Base-by-base conservation (phyloP, 192 early-diverging fungal species). In the Gonapodya sp. region DNA sequence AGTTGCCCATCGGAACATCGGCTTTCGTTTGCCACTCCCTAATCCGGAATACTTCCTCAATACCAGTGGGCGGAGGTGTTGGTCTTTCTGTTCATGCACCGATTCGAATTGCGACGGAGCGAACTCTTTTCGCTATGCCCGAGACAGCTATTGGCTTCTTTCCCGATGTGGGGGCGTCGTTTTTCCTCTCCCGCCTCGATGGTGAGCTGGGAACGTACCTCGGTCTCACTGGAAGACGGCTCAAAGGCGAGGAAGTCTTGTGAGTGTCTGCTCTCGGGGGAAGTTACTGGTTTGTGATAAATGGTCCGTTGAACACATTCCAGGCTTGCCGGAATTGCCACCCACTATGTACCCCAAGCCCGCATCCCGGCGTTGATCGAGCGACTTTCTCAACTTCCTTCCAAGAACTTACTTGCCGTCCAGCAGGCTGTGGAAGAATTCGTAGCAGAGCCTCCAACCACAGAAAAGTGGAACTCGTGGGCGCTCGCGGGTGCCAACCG, bases 131-230 rank as follows among this genome's bases (percentile, higher is more conserved):
- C 85, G 93, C 97, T 36, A 99, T 99, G 96, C 97, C 98, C 1
- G 98, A 99, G 84, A 95, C 96, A 1, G 90, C 89, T 79, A 99
- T 99, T 81, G 98, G 98, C 18, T 89, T 98, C 36, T 96, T 98
- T 83, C 98, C 98, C 16, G 98, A 98, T 83, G 97, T 98, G 0
- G 97, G 97, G 32, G 96, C 94, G 1, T 91, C 93, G 18, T 98
- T 97, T 88, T 99, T 98, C 85, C 85, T 99, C 78, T 91, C 98
- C 34, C 88, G 96, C 18, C 84, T 99, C 83, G 97, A 98, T 82
- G 98, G 97, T n/a, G 89, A 96, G 85, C 83, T 96, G 8, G 98
- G 98, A 64, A 92, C 90, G 35, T 99, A 95, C 82, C 86, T 99
- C 78, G 98, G 94, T 0, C 85, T 99, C 86, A 96, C 96, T 0